phyloP scores from a whole-genome alignment of 768 basidiomycete genomes.

The Neoboletus brunneissimus region DNA sequence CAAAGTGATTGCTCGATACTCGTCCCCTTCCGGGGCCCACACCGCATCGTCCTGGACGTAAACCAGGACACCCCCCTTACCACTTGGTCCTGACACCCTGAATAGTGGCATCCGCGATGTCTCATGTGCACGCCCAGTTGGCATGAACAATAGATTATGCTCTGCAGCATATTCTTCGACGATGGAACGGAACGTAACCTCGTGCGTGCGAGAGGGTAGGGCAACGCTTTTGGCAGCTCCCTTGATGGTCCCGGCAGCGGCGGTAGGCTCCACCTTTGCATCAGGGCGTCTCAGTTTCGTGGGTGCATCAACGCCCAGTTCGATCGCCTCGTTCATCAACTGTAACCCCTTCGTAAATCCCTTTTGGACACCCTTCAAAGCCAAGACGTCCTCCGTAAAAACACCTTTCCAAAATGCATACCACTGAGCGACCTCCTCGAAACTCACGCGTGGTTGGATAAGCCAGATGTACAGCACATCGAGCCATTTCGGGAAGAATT shows the following conservation, averaged over 20 bases:
- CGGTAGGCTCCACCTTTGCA: conserved; percentile 46
- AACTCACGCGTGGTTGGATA: conserved; percentile 80
- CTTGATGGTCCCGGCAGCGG: conserved; percentile 29
- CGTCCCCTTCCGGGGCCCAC: conserved; percentile 71
- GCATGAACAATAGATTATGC: conserved; percentile 87
- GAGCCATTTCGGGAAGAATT: conserved; percentile 98
- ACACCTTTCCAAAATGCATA: conserved; percentile 82
- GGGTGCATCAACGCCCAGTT: conserved; percentile 76
- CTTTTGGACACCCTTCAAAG: conserved; percentile 59
- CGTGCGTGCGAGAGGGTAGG: conserved; percentile 55
- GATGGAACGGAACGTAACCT: conserved; percentile 90
- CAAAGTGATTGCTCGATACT: conserved; percentile 74
- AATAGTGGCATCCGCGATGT: conserved; percentile 87
- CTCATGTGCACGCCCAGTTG: conserved; percentile 81
- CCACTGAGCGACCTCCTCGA: conserved; percentile 94
- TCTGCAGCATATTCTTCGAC: conserved; percentile 87
- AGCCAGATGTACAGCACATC: conserved; percentile 92
- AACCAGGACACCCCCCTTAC: conserved; percentile 81
- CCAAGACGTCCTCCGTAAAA: conserved; percentile 71
- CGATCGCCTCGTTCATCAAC: conserved; percentile 92
- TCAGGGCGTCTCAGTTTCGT: conserved; percentile 67
- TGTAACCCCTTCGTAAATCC: conserved; percentile 90
- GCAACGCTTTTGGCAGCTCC: conserved; percentile 35
- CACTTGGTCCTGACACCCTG: conserved; percentile 79
- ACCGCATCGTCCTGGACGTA: conserved; percentile 94